phyloP scores from a whole-genome alignment of 129 eudicot species.

The Arctium minus region DNA sequence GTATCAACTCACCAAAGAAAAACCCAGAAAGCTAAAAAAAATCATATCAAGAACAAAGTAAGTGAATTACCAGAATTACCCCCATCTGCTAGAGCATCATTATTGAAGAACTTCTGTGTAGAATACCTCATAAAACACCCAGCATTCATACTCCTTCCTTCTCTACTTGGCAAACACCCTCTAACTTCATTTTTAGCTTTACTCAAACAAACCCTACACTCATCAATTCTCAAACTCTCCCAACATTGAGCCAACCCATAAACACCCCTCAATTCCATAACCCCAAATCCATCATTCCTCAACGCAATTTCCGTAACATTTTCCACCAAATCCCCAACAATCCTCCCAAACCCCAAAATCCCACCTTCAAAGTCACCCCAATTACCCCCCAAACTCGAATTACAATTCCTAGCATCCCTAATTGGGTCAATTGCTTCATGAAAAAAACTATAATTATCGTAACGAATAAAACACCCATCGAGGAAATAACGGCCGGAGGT shows the following conservation, averaged over 20 bases:
- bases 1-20: neutral
- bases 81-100: slow-evolving; percentile 18
- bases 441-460: slow-evolving; percentile 47
- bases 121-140: slow-evolving; percentile 81
- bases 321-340: slow-evolving; percentile 38
- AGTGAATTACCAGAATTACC: slow-evolving; percentile 33
- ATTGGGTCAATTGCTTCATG: slow-evolving; percentile 34
- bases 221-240: slow-evolving; percentile 44
- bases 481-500: slow-evolving; percentile 49
- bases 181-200: slow-evolving; percentile 36
- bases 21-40: neutral
- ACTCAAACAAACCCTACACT: slow-evolving; percentile 55
- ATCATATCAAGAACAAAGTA: neutral
- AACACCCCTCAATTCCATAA: slow-evolving; percentile 40
- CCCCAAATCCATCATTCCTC: slow-evolving; percentile 40
- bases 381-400: neutral
- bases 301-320: slow-evolving; percentile 39
- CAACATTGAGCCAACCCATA: slow-evolving; percentile 83
- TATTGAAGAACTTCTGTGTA: slow-evolving; percentile 46
- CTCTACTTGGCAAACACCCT: slow-evolving; percentile 57
- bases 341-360: slow-evolving; percentile 16
- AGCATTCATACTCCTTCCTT: slow-evolving; percentile 64
- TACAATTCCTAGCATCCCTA: slow-evolving; percentile 42
- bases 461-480: slow-evolving; percentile 70
- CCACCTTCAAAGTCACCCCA: slow-evolving; percentile 11